phyloP scores from a whole-genome alignment of 306 rosid species.

The Lablab purpureus region DNA sequence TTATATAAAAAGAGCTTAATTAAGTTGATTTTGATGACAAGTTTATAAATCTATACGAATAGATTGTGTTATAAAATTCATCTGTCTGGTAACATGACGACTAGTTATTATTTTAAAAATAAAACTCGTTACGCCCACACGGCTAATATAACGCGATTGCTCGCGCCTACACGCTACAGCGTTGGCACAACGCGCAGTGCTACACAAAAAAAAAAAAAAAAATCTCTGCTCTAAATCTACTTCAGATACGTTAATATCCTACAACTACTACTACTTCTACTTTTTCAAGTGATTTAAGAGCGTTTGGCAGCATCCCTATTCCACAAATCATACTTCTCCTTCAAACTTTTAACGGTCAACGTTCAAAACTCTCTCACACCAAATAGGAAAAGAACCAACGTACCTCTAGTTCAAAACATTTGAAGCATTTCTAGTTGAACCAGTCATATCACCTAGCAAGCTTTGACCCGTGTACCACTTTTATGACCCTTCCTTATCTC shows the following conservation, averaged over 20 bases:
- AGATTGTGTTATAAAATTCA: too few species aligned
- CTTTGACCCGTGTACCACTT: constrained; percentile 51
- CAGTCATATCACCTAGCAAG: background rate
- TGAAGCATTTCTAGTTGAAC: constrained; percentile 40
- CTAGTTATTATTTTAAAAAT: too few species aligned
- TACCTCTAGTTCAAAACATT: too few species aligned
- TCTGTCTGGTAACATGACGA: too few species aligned
- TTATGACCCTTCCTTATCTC: background rate
- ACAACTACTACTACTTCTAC: background rate
- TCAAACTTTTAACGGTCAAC: constrained; percentile 53
- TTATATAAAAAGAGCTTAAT: too few species aligned
- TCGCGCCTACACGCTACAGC: background rate
- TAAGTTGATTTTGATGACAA: too few species aligned
- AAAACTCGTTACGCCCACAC: background rate
- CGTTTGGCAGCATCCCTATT: background rate
- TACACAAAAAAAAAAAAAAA: background rate
- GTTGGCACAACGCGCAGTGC: background rate
- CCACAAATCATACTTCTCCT: background rate
- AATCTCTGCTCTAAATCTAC: background rate
- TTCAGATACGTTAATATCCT: background rate
- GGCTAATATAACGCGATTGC: background rate
- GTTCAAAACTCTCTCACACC: constrained; percentile 32
- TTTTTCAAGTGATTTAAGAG: too few species aligned
- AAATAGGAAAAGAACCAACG: too few species aligned
- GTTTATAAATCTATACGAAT: too few species aligned